These are phyloP conservation scores for Oryza punctata DNA, from an alignment of 176 grass and related monocot genomes.

Conservation along the genomic window DNA sequence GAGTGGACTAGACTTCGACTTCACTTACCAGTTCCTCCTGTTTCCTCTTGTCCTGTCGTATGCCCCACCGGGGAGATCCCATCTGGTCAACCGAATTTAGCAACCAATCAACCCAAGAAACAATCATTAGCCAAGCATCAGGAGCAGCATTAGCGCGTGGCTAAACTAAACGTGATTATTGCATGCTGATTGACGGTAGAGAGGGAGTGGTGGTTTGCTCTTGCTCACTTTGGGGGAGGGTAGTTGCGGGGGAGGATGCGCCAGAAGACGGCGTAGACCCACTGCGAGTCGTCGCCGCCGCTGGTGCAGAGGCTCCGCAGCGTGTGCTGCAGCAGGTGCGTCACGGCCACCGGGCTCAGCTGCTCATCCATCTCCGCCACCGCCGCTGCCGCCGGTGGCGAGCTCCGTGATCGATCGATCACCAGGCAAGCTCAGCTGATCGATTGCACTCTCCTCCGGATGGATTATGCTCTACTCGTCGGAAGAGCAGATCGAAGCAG, in stretches of 20 bases:
- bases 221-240: conserved; percentile 77
- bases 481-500: background rate
- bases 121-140: background rate
- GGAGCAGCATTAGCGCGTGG: background rate
- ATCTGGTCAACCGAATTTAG: conserved; percentile 47
- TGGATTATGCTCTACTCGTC: background rate
- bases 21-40: conserved; percentile 86
- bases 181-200: background rate
- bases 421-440: background rate
- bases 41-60: conserved; percentile 95
- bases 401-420: background rate
- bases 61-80: conserved; percentile 87
- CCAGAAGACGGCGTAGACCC: conserved; percentile 95
- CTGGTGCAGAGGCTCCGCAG: conserved; percentile 85
- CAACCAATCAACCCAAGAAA: background rate
- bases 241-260: conserved; percentile 87
- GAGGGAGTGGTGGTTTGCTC: background rate
- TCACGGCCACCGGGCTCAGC: conserved; percentile 77
- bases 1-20: background rate
- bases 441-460: background rate
- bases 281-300: conserved; percentile 65
- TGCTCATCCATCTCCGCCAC: conserved; percentile 71
- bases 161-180: background rate
- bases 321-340: conserved; percentile 90
- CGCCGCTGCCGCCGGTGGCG: background rate